These are phyloP conservation scores for Cyberlindnera xishuangbannaensis DNA, from an alignment of 805 yeast species.

Conservation along the genomic window DNA sequence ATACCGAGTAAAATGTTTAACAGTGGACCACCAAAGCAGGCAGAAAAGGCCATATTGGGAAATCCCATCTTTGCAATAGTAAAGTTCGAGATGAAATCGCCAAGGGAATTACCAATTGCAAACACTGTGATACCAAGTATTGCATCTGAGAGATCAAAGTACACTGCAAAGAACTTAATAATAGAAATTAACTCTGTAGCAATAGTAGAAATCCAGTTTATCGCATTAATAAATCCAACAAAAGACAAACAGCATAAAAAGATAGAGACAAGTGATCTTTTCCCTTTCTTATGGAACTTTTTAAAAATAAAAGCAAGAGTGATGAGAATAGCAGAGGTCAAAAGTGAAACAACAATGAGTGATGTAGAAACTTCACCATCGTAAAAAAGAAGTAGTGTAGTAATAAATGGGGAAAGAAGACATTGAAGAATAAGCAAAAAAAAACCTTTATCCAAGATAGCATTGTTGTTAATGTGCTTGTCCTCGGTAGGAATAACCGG, in stretches of 20 bases:
- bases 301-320: slow-evolving; percentile 1
- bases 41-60: slow-evolving; percentile 89
- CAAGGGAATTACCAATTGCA: slow-evolving; percentile 90
- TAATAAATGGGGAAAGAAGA: slow-evolving; percentile 25
- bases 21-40: slow-evolving; percentile 93
- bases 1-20: slow-evolving; percentile 72
- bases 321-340: slow-evolving; percentile 7
- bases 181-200: slow-evolving; percentile 50
- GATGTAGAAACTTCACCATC: slow-evolving; percentile 4
- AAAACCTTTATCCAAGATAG: slow-evolving; percentile 17
- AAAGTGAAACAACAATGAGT: slow-evolving; percentile 4
- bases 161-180: slow-evolving; percentile 54
- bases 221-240: slow-evolving; percentile 61
- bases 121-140: slow-evolving; percentile 84
- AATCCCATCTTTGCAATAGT: slow-evolving; percentile 81
- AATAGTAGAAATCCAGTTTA: slow-evolving; percentile 61
- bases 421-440: slow-evolving; percentile 27
- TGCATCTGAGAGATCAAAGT: slow-evolving; percentile 65
- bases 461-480: slow-evolving; percentile 17
- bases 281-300: neutral
- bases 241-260: slow-evolving; percentile 24
- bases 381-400: slow-evolving; percentile 12
- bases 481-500: slow-evolving; percentile 29
- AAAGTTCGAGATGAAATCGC: slow-evolving; percentile 80
- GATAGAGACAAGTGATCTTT: neutral